These are phyloP conservation scores for Corynascus novoguineensis DNA, from an alignment of 495 filamentous ascomycete species.

Conservation along the genomic window DNA sequence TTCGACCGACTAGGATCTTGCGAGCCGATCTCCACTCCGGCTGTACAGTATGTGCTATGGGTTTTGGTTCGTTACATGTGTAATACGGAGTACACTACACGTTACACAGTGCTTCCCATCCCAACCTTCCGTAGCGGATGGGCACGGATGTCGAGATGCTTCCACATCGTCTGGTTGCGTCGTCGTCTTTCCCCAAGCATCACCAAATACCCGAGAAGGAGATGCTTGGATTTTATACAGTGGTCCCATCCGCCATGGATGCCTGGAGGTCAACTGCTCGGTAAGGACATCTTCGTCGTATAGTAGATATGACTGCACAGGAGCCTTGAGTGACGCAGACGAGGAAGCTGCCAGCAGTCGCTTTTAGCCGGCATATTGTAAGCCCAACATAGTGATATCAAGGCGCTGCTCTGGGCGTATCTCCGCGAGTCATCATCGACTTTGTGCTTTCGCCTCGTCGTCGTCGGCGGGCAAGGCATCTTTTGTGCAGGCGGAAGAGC, in stretches of 20 bases:
- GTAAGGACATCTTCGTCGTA: too few relatives aligned
- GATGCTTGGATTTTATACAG: conserved; percentile 2
- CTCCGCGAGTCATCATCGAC: background rate
- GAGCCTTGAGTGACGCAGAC: background rate
- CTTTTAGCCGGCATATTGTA: conserved; percentile 7
- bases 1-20: too few relatives aligned
- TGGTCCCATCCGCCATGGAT: background rate
- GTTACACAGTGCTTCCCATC: background rate
- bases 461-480: background rate
- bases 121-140: background rate
- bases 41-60: background rate
- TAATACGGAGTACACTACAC: background rate
- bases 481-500: background rate
- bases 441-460: background rate
- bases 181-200: too few relatives aligned
- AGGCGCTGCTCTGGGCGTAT: background rate
- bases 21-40: background rate
- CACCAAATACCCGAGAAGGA: background rate
- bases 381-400: background rate
- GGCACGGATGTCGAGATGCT: background rate
- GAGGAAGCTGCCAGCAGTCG: background rate
- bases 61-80: too few relatives aligned
- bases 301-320: too few relatives aligned
- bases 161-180: background rate
- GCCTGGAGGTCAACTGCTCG: background rate